A percentile compares a stretch with the other conserved stretches of the same genome.
phyloP scores from a whole-genome alignment of 2,329 filamentous ascomycete genomes.

The Neurospora crassa region DNA sequence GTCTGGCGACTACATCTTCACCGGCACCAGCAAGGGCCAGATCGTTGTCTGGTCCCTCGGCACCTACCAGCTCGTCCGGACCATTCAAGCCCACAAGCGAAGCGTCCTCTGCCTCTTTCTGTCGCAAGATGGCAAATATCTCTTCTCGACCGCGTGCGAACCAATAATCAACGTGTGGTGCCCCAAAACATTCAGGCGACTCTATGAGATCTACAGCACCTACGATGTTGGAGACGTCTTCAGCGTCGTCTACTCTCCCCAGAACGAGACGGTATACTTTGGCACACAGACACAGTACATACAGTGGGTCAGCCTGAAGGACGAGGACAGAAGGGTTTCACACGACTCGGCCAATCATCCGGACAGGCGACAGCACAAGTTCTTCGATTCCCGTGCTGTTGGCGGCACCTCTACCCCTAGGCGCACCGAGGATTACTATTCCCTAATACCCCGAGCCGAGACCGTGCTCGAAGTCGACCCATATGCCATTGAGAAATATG shows the following conservation, averaged over 20 bases:
- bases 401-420: conserved; percentile 72
- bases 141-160: conserved; percentile 91
- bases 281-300: conserved; percentile 92
- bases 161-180: conserved; percentile 93
- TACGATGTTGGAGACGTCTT: conserved; percentile 96
- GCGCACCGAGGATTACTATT: conserved; percentile 51
- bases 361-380: conserved; percentile 69
- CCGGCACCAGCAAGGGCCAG: conserved; percentile 87
- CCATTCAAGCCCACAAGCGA: conserved; percentile 81
- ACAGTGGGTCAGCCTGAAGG: conserved; percentile 77
- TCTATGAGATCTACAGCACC: conserved; percentile 85
- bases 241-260: conserved; percentile 78
- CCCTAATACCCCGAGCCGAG: conserved; percentile 41
- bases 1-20: conserved; percentile 73
- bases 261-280: conserved; percentile 74
- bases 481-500: conserved; percentile 75
- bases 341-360: conserved; percentile 61
- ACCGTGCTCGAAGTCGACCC: conserved; percentile 70
- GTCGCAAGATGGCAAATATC: conserved; percentile 54
- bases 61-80: conserved; percentile 71
- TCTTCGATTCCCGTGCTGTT: conserved; percentile 85
- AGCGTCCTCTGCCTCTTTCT: conserved; percentile 81
- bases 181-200: conserved; percentile 61
- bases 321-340: conserved; percentile 48
- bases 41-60: conserved; percentile 86